These are phyloP conservation scores for Biscogniauxia marginata DNA, from an alignment of 2,329 filamentous ascomycete species.

Conservation along the genomic window DNA sequence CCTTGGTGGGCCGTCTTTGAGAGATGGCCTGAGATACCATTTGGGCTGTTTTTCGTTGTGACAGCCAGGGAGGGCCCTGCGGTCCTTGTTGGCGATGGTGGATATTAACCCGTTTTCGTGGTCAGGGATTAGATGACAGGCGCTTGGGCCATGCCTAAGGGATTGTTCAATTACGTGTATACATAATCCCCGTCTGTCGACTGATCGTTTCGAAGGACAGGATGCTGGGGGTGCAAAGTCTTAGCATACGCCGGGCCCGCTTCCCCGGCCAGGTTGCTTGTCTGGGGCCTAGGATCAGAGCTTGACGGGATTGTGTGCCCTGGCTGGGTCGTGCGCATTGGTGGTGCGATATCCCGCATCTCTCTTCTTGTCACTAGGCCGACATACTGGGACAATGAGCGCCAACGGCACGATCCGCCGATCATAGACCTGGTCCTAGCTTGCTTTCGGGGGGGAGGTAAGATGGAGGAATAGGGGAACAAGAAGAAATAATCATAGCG, in stretches of 20 bases:
- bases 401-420: neutral
- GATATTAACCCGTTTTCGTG: neutral
- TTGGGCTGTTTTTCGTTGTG: neutral
- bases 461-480: neutral
- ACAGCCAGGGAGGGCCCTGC: neutral
- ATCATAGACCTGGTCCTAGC: neutral
- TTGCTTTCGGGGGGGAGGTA: neutral
- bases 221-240: neutral
- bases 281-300: neutral
- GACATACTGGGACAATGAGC: neutral
- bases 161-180: neutral
- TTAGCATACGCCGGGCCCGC: neutral
- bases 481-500: neutral
- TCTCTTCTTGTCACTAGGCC: neutral
- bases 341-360: neutral
- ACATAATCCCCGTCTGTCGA: neutral
- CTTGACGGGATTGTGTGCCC: neutral
- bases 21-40: neutral
- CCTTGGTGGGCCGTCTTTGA: neutral
- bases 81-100: slow-evolving; percentile 1
- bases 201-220: neutral
- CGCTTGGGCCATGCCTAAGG: neutral
- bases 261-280: neutral
- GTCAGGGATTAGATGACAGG: slow-evolving; percentile 1
- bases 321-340: neutral